Evolutionary conservation across 768 basidiomycete species (phyloP).

Genomic region (Candolleomyces aberdarensis): DNA sequence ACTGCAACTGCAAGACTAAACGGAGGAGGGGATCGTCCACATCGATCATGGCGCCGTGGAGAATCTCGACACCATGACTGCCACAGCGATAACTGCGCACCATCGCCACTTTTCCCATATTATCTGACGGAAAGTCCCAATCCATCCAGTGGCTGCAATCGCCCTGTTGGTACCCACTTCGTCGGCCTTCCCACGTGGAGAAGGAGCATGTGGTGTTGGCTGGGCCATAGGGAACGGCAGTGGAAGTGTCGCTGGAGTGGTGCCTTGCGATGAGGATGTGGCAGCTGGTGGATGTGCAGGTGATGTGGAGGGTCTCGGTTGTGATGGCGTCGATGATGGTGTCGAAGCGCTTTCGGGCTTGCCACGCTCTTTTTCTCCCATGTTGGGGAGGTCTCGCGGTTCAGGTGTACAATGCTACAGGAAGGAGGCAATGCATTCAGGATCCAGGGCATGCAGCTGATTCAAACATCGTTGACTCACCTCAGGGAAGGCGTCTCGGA

Average conservation of each 20-base stretch:
- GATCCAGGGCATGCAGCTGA: slow-evolving; percentile 5
- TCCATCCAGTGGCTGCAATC: slow-evolving; percentile 45
- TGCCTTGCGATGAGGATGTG: neutral
- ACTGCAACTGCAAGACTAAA: no score
- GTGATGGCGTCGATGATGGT: slow-evolving; percentile 4
- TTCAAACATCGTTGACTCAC: slow-evolving; percentile 39
- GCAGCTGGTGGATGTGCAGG: slow-evolving; percentile 12
- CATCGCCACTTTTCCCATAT: slow-evolving; percentile 85
- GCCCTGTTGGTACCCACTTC: slow-evolving; percentile 20
- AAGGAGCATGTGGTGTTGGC: slow-evolving; percentile 9
- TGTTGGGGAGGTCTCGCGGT: slow-evolving; percentile 82
- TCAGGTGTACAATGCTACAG: slow-evolving; percentile 65
- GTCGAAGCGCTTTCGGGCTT: slow-evolving; percentile 30
- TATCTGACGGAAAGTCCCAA: slow-evolving; percentile 59
- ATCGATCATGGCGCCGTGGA: slow-evolving; percentile 44
- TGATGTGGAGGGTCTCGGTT: slow-evolving; percentile 6
- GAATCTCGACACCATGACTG: slow-evolving; percentile 73
- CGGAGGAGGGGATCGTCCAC: no score
- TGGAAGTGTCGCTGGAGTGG: neutral
- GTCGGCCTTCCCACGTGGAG: slow-evolving; percentile 8
- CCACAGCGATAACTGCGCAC: slow-evolving; percentile 74
- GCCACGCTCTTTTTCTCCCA: slow-evolving; percentile 80
- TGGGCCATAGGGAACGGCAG: slow-evolving; percentile 2
- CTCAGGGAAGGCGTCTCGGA: slow-evolving; percentile 86
- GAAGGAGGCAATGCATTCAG: neutral